Conservation (phyloP, 768 basidiomycete genomes). For the Auriculariales sp. region DNA sequence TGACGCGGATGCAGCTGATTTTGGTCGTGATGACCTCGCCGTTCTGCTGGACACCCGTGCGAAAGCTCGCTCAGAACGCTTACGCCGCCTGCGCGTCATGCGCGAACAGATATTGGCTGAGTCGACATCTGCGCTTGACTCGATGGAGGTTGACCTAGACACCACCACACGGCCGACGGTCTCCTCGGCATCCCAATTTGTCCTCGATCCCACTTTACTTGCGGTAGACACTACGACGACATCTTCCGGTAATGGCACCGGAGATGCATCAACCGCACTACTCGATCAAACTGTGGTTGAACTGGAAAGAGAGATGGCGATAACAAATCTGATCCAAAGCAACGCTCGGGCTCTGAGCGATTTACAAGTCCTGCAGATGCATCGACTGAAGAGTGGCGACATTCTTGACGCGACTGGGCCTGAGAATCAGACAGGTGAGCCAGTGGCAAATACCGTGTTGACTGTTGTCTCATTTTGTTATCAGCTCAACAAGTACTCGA, state of each 20-base stretch:
- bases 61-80: conserved; percentile 8
- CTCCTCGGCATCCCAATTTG: conserved; percentile 6
- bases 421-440: conserved; percentile 71
- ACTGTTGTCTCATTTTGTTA: background rate
- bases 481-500: conserved; percentile 60
- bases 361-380: conserved; percentile 50
- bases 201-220: conserved; percentile 5
- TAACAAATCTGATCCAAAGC: conserved; percentile 51
- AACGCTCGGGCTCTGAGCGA: conserved; percentile 49
- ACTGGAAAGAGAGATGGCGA: conserved; percentile 52
- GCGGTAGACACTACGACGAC: conserved; percentile 11
- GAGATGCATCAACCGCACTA: conserved; percentile 26
- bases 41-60: conserved; percentile 18
- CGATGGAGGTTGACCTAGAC: conserved; percentile 1
- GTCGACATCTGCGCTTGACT: too few species aligned
- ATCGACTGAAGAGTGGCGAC: conserved; percentile 29
- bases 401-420: conserved; percentile 45
- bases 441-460: conserved; percentile 5
- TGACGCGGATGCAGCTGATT: conserved; percentile 60
- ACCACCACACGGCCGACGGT: conserved; percentile 6
- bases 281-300: conserved; percentile 39
- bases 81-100: conserved; percentile 12
- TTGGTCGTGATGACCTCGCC: conserved; percentile 47
- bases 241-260: conserved; percentile 30
- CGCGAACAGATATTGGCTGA: conserved; percentile 9